Evolutionary conservation across 306 rosid species (phyloP), one percentile per base, ranked within the genome.

Genomic region (Astragalus membranaceus): DNA sequence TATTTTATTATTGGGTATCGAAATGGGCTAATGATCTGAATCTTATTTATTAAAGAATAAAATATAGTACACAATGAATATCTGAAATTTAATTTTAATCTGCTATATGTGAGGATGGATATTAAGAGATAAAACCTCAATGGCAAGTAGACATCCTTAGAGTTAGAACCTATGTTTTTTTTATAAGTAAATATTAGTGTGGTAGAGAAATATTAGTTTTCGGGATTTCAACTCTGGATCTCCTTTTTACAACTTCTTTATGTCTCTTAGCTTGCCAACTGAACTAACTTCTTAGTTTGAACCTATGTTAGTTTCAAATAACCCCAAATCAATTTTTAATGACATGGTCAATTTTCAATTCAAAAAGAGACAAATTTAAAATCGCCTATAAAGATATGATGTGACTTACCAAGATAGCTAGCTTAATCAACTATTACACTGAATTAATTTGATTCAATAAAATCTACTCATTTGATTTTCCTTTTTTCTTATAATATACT

Each of bases 341-440:
- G 54, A 49, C 56, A 57, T 65, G 58, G 82, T 79, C 75, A 73
- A 67, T 50, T 72, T 55, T 42, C 46, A 59, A 47, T 29, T 30
- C 59, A 57, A 57, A 79, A 39, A 67, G 35, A 41, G 66, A 60
- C 71, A 67, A 51, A 13, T 51, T 73, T 57, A 65, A 79, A 79
- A 73, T 73, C 72, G 61, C 52, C 47, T 20, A 16, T 51, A 67
- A 52, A 73, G 82, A 79, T 79, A 73, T 59, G 82, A 59, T 67
- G 79, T 67, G 75, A 79, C 75, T 54, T 52, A 51, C 49, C 70
- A 20, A 17, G 30, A 26, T 26, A 13, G 41, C 49, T 42, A 30
- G 33, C 78, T 41, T 64, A 57, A 26, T 46, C 41, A 64, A 46
- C 39, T 23, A 8, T 36, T 64, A 33, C 56, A 43, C 36, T 64